These are phyloP conservation scores for Canna indica DNA, from an alignment of 176 grass and related monocot genomes.

Conservation along the genomic window DNA sequence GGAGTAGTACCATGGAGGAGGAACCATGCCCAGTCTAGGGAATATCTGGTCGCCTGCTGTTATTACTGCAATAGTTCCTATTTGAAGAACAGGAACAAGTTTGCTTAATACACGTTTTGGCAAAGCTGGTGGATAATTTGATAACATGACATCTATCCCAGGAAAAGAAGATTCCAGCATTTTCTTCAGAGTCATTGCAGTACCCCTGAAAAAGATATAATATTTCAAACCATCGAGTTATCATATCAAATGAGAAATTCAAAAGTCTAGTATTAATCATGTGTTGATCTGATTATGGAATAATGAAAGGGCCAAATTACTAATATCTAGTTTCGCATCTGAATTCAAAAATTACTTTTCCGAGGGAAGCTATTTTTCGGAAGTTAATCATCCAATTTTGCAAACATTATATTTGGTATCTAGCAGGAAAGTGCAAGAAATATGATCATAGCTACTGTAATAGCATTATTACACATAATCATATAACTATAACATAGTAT, in stretches of 20 bases:
- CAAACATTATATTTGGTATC: too few relatives aligned
- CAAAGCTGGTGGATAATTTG: slow-evolving; percentile 85
- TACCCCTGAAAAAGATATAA: slow-evolving; percentile 57
- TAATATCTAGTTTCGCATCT: too few relatives aligned
- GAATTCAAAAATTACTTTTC: too few relatives aligned
- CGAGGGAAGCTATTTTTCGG: too few relatives aligned
- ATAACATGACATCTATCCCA: slow-evolving; percentile 62
- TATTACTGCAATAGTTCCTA: slow-evolving; percentile 72
- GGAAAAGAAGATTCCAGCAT: slow-evolving; percentile 82
- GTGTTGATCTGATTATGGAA: not conserved
- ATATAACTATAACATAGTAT: too few relatives aligned
- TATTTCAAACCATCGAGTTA: not conserved
- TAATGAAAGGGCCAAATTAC: too few relatives aligned
- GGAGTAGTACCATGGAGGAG: slow-evolving; percentile 72
- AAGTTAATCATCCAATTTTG: too few relatives aligned
- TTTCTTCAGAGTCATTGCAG: slow-evolving; percentile 71
- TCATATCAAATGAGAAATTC: not conserved
- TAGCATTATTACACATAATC: too few relatives aligned
- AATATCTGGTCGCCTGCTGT: slow-evolving; percentile 94
- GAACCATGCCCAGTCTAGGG: slow-evolving; percentile 81
- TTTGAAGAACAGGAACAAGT: slow-evolving; percentile 73
- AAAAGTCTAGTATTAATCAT: not conserved
- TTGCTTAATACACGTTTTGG: slow-evolving; percentile 77
- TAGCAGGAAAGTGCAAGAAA: too few relatives aligned
- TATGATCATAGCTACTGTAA: too few relatives aligned